phyloP scores from a whole-genome alignment of 78 protist species.

The Tieghemostelium lacteum region DNA sequence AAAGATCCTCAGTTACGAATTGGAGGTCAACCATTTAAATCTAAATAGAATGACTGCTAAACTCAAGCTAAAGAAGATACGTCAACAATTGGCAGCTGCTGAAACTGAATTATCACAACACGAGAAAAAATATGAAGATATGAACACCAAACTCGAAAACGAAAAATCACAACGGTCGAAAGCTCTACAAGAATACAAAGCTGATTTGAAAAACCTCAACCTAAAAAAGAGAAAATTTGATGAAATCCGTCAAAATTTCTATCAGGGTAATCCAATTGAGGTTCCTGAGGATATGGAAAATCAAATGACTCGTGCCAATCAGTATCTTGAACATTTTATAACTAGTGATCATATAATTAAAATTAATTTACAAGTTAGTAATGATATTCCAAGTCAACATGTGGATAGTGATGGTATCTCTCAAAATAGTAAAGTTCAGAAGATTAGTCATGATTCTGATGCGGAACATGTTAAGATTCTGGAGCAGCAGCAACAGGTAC shows the following conservation, averaged over 20 bases:
- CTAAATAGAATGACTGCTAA: background rate
- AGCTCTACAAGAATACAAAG: background rate
- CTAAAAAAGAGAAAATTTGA: conserved; percentile 15
- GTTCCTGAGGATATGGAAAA: no score
- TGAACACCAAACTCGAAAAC: background rate
- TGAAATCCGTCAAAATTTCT: background rate
- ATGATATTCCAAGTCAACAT: no score
- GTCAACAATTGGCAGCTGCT: background rate
- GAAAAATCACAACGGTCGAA: background rate
- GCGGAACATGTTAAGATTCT: background rate
- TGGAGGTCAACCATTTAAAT: background rate
- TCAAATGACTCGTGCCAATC: no score
- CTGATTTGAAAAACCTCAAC: background rate
- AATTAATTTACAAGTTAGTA: no score
- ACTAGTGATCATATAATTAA: no score
- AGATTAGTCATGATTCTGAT: background rate
- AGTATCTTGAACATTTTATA: no score
- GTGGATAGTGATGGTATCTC: background rate
- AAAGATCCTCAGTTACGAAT: background rate
- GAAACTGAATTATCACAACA: background rate
- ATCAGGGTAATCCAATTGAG: no score
- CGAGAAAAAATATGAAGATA: background rate
- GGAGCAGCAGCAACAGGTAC: background rate
- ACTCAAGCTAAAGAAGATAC: background rate
- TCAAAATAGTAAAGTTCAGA: background rate